phyloP scores from a whole-genome alignment of 768 basidiomycete genomes.

The Amanita molliuscula region DNA sequence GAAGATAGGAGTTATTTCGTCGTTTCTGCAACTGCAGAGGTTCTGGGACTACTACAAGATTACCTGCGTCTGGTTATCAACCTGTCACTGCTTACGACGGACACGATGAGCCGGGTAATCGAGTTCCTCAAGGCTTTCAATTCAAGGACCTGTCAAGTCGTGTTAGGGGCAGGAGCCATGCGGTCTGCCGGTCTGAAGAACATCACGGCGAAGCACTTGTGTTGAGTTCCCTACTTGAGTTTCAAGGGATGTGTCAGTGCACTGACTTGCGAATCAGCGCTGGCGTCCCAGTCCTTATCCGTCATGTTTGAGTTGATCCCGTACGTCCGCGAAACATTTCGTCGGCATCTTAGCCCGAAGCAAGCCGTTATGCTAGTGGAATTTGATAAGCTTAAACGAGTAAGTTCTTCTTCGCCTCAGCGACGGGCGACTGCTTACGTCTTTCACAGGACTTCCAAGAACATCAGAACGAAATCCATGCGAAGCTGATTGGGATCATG shows the following conservation, averaged over 20 bases:
- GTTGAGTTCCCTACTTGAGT: slow-evolving; percentile 21
- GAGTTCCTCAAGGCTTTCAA: slow-evolving; percentile 98
- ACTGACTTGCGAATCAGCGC: slow-evolving; percentile 36
- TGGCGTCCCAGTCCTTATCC: slow-evolving; percentile 93
- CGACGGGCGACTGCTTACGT: slow-evolving; percentile 1
- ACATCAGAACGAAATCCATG: slow-evolving; percentile 98
- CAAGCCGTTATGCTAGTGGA: slow-evolving; percentile 96
- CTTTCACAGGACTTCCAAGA: slow-evolving; percentile 84
- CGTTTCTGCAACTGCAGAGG: slow-evolving; percentile 76
- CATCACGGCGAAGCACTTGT: slow-evolving; percentile 97
- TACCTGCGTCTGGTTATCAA: slow-evolving; percentile 87
- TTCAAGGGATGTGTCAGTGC: slow-evolving; percentile 1
- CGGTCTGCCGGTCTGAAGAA: slow-evolving; percentile 94
- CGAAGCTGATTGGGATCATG: slow-evolving; percentile 98
- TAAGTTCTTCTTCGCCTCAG: slow-evolving; percentile 26
- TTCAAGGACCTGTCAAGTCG: slow-evolving; percentile 95
- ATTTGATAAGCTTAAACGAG: slow-evolving; percentile 96
- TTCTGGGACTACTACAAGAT: slow-evolving; percentile 63
- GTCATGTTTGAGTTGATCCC: slow-evolving; percentile 92
- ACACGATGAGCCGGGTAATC: slow-evolving; percentile 89
- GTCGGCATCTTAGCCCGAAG: slow-evolving; percentile 86
- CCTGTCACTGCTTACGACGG: slow-evolving; percentile 80
- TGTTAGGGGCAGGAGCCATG: slow-evolving; percentile 98
- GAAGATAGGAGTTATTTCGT: slow-evolving; percentile 82
- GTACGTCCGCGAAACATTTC: slow-evolving; percentile 90